These are phyloP conservation scores for Myrica gale DNA, from an alignment of 306 rosid species.

Conservation along the genomic window DNA sequence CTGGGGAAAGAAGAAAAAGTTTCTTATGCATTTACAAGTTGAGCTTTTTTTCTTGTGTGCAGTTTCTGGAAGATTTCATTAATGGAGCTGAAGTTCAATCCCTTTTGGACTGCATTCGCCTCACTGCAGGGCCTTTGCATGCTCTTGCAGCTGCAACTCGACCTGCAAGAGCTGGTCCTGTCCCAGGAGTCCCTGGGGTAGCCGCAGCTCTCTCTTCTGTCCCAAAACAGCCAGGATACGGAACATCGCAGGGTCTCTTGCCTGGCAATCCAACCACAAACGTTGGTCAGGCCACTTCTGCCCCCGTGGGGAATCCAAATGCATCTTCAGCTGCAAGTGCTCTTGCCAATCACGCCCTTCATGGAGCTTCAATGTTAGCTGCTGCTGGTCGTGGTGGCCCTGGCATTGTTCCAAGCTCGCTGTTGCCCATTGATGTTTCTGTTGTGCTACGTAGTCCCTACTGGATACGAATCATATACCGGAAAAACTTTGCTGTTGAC, in stretches of 20 bases:
- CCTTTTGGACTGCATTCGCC: conserved; percentile 96
- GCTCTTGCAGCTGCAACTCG: conserved; percentile 98
- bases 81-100: conserved; percentile 98
- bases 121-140: conserved; percentile 96
- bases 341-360: conserved; percentile 65
- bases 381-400: conserved; percentile 97
- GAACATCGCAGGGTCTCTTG: conserved; percentile 66
- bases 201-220: conserved; percentile 66
- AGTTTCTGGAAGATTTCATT: conserved; percentile 97
- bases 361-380: conserved; percentile 68
- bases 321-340: conserved; percentile 49
- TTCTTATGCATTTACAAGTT: neutral
- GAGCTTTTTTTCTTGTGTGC: conserved; percentile 34
- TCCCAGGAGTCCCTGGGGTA: conserved; percentile 67
- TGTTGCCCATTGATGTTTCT: conserved; percentile 97
- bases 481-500: conserved; percentile 94
- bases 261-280: conserved; percentile 55
- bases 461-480: conserved; percentile 93
- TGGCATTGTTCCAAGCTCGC: conserved; percentile 97
- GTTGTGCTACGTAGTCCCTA: conserved; percentile 98
- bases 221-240: conserved; percentile 70
- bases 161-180: conserved; percentile 97
- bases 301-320: conserved; percentile 48
- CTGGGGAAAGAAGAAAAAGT: neutral
- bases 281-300: conserved; percentile 54